phyloP scores from a whole-genome alignment of 345 rosid genomes.

The Excoecaria cochinchinensis region DNA sequence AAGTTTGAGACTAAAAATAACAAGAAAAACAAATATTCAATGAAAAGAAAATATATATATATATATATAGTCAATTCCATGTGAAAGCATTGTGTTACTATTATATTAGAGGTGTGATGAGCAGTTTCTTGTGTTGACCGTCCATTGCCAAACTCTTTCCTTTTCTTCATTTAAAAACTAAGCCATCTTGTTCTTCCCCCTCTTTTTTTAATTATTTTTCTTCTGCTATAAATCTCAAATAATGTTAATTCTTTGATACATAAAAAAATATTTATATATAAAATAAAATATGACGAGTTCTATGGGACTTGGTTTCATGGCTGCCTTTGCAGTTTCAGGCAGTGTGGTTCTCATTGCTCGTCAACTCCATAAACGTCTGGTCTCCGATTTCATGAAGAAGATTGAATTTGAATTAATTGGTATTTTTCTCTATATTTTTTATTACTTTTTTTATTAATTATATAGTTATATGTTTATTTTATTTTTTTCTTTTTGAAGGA shows the following conservation, averaged over 20 bases:
- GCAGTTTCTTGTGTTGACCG: constrained; percentile 6
- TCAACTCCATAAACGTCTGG: constrained; percentile 65
- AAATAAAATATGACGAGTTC: constrained; percentile 33
- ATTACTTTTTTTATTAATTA: neutral
- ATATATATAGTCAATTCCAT: neutral
- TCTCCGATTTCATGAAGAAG: constrained; percentile 66
- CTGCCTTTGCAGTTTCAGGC: constrained; percentile 78
- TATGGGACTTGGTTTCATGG: constrained; percentile 52
- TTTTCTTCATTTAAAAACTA: neutral
- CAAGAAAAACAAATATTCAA: neutral
- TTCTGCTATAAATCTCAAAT: neutral
- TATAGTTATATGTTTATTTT: neutral
- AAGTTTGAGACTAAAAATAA: constrained; percentile 2
- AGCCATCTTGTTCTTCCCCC: neutral
- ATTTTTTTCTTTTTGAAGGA: constrained; percentile 14
- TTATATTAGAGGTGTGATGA: neutral
- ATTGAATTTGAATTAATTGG: constrained; percentile 58
- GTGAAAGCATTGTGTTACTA: neutral
- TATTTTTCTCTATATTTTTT: neutral
- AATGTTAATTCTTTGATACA: constrained; percentile 1
- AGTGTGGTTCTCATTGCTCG: constrained; percentile 62
- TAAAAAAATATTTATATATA: too few species aligned
- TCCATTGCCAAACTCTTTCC: neutral
- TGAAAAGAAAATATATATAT: neutral
- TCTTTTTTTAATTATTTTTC: neutral